Evolutionary conservation across 2,329 filamentous ascomycete species (phyloP).

Genomic region (Xylariaceae sp.): DNA sequence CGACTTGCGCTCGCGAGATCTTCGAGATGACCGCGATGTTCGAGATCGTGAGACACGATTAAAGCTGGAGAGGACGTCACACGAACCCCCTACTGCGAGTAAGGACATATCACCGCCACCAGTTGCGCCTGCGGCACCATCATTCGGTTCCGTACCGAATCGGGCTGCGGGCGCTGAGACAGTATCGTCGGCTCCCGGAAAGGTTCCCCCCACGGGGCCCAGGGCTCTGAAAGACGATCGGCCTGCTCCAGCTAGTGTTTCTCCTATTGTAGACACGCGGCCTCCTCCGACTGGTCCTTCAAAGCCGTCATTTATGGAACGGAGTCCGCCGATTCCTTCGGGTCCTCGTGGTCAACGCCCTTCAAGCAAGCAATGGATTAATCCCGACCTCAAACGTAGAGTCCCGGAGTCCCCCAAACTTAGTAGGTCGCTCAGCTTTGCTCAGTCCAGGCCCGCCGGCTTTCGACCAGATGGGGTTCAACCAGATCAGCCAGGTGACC

Average conservation of each 20-base stretch:
- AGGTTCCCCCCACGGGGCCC: slow-evolving; percentile 49
- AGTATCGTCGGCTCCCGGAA: slow-evolving; percentile 37
- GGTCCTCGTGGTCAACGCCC: slow-evolving; percentile 51
- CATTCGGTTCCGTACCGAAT: slow-evolving; percentile 52
- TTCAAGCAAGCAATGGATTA: slow-evolving; percentile 57
- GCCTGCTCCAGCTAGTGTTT: slow-evolving; percentile 40
- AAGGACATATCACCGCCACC: slow-evolving; percentile 55
- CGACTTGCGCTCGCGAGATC: slow-evolving; percentile 39
- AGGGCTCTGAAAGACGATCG: slow-evolving; percentile 48
- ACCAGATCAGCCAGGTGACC: slow-evolving; percentile 39
- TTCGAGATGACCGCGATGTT: slow-evolving; percentile 48
- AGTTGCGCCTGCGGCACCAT: slow-evolving; percentile 52
- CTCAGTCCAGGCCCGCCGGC: slow-evolving; percentile 35
- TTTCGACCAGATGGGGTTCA: slow-evolving; percentile 34
- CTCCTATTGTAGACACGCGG: slow-evolving; percentile 34
- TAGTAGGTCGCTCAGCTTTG: slow-evolving; percentile 46
- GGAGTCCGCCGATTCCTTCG: slow-evolving; percentile 46
- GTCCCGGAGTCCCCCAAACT: slow-evolving; percentile 48
- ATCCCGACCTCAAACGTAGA: slow-evolving; percentile 46
- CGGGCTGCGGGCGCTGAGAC: slow-evolving; percentile 38
- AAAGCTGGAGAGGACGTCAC: slow-evolving; percentile 48
- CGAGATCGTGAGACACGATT: slow-evolving; percentile 37
- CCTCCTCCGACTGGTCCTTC: slow-evolving; percentile 39
- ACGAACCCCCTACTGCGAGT: slow-evolving; percentile 42
- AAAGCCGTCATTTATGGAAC: slow-evolving; percentile 39